phyloP scores from a whole-genome alignment of 2,329 filamentous ascomycete species.

The Peltaster fructicola region DNA sequence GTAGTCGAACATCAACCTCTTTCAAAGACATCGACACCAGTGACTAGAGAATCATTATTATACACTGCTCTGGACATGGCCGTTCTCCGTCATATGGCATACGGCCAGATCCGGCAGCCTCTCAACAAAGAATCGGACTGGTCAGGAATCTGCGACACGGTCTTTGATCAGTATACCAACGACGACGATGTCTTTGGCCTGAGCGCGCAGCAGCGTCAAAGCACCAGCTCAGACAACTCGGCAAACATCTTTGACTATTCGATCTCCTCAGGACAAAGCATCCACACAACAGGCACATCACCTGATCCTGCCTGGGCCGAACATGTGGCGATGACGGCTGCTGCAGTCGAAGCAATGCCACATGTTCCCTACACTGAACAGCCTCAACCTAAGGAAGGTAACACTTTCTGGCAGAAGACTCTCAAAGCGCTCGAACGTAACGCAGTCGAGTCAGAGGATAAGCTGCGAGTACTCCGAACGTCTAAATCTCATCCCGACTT shows the following conservation, averaged over 20 bases:
- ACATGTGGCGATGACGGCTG: conserved; percentile 3
- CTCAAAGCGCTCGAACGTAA: conserved; percentile 34
- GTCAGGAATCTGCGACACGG: conserved; percentile 40
- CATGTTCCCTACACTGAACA: conserved; percentile 10
- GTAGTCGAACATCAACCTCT: no score
- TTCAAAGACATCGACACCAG: no score
- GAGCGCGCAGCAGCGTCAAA: conserved; percentile 28
- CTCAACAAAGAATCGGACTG: conserved; percentile 35
- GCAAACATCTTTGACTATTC: conserved; percentile 33
- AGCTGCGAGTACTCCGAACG: conserved; percentile 20
- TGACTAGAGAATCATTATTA: no score
- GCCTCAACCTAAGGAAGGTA: conserved; percentile 23
- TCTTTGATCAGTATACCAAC: conserved; percentile 47
- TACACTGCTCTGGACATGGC: no score
- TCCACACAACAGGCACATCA: conserved; percentile 25
- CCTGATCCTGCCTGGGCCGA: conserved; percentile 33
- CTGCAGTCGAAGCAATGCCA: no score
- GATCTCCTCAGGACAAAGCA: conserved; percentile 33
- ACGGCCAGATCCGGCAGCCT: conserved; percentile 26
- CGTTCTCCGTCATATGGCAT: no score
- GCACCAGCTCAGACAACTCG: conserved; percentile 30
- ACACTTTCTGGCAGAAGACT: conserved; percentile 37
- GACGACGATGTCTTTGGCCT: conserved; percentile 34
- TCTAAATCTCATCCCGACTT: conserved; percentile 20
- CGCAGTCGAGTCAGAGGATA: conserved; percentile 25